Evolutionary conservation across 768 basidiomycete species (phyloP).

Genomic region (Mycena alexandri): DNA sequence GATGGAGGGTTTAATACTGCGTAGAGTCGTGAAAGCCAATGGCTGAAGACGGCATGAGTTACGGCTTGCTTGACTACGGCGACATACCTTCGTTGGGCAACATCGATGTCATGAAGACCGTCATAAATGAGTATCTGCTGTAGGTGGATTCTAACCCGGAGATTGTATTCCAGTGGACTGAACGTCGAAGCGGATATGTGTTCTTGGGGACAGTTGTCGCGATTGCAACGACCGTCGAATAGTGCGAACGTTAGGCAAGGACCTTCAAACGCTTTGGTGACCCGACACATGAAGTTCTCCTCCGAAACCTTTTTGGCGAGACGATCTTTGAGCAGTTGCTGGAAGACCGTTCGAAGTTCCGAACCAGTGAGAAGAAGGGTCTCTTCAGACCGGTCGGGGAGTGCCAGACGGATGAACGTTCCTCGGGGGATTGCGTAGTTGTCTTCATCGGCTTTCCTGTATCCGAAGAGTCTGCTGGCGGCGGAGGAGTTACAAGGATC

Average conservation of each 20-base stretch:
- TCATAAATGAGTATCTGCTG: conserved; percentile 65
- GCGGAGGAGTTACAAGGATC: conserved; percentile 28
- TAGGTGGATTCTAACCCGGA: conserved; percentile 57
- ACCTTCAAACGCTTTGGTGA: conserved; percentile 45
- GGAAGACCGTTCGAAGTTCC: conserved; percentile 44
- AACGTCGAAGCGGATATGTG: conserved; percentile 8
- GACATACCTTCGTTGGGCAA: conserved; percentile 41
- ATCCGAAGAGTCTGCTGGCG: conserved; percentile 28
- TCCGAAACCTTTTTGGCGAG: conserved; percentile 45
- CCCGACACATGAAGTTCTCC: conserved; percentile 50
- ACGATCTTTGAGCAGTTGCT: conserved; percentile 40
- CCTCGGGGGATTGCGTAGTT: conserved; percentile 30
- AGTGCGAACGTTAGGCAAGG: conserved; percentile 20
- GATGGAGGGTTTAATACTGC: conserved; percentile 62
- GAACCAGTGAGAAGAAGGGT: conserved; percentile 29
- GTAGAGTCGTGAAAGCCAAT: conserved; percentile 62
- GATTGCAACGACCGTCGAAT: conserved; percentile 21
- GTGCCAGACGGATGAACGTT: conserved; percentile 21
- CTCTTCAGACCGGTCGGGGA: not conserved
- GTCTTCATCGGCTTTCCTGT: conserved; percentile 15
- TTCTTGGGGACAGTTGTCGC: conserved; percentile 25
- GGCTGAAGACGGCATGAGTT: conserved; percentile 43
- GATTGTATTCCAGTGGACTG: conserved; percentile 7
- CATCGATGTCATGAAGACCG: conserved; percentile 37
- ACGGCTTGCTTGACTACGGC: not conserved